Evolutionary conservation across 495 filamentous ascomycete species (phyloP).

Genomic region (Parmelia sp.): DNA sequence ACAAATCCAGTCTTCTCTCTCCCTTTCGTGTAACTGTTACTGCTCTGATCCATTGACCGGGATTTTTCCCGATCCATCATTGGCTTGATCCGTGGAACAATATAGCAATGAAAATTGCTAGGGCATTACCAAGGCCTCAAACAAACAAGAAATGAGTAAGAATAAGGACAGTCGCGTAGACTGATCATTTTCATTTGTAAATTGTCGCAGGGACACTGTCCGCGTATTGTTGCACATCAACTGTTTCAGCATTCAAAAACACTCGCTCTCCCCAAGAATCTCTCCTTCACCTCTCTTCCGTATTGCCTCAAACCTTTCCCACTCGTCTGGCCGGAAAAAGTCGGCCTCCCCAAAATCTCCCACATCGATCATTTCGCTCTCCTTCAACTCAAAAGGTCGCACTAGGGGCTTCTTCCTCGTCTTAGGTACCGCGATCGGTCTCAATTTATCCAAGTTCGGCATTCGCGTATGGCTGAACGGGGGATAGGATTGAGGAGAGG

Average conservation of each 20-base stretch:
- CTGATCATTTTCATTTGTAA: neutral
- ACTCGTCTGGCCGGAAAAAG: slow-evolving; percentile 19
- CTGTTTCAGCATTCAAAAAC: neutral
- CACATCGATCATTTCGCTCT: slow-evolving; percentile 25
- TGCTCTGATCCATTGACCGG: neutral
- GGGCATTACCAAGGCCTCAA: neutral
- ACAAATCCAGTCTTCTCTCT: neutral
- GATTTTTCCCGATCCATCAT: neutral
- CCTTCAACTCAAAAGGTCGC: slow-evolving; percentile 4
- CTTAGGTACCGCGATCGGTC: slow-evolving; percentile 10
- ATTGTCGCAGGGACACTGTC: neutral
- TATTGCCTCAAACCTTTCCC: slow-evolving; percentile 1
- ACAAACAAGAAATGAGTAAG: neutral
- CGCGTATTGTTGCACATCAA: neutral
- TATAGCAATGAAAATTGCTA: neutral
- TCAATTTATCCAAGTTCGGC: slow-evolving; percentile 15
- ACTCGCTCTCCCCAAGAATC: neutral
- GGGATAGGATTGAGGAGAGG: slow-evolving; percentile 2
- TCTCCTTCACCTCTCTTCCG: slow-evolving; percentile 2
- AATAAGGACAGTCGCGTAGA: neutral
- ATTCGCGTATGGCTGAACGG: slow-evolving; percentile 18
- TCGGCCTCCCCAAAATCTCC: slow-evolving; percentile 24
- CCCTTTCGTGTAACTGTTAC: neutral
- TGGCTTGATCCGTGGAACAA: neutral
- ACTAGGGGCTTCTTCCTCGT: slow-evolving; percentile 10